These are phyloP conservation scores for Akanthomyces muscarius DNA, from an alignment of 2,329 filamentous ascomycete species.

Conservation along the genomic window DNA sequence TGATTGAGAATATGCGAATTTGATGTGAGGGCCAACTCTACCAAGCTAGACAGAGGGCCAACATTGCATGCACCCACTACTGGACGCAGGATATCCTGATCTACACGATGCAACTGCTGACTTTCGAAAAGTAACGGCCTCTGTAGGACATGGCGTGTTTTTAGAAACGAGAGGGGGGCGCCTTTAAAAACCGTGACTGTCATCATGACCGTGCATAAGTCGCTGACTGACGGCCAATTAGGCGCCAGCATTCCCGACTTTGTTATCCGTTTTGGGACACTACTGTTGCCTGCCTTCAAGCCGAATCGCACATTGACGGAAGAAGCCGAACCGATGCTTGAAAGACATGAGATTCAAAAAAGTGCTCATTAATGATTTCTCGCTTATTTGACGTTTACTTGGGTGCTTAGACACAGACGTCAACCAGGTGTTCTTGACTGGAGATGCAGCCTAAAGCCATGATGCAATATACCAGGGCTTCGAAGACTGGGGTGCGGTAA, in stretches of 20 bases:
- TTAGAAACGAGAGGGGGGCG: background rate
- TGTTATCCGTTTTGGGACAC: background rate
- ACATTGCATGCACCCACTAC: background rate
- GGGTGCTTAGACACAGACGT: too few relatives aligned
- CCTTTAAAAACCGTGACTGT: background rate
- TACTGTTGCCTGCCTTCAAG: background rate
- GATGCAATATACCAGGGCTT: slow-evolving; percentile 12
- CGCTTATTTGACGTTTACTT: too few relatives aligned
- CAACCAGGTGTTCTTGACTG: too few relatives aligned
- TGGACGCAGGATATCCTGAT: background rate
- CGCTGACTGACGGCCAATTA: background rate
- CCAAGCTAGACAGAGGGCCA: background rate
- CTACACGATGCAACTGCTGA: background rate
- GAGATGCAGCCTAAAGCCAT: background rate
- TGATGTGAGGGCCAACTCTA: background rate
- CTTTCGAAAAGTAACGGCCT: background rate
- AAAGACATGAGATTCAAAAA: too few relatives aligned
- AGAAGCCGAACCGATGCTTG: too few relatives aligned
- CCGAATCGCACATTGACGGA: too few relatives aligned
- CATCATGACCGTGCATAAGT: slow-evolving; percentile 12
- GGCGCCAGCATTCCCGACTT: background rate
- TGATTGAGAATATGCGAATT: background rate
- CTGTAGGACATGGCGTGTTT: background rate
- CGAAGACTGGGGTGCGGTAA: background rate
- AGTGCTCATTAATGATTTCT: too few relatives aligned